Conservation (phyloP, 495 filamentous ascomycete genomes). For the Chaetomidium leptoderma region DNA sequence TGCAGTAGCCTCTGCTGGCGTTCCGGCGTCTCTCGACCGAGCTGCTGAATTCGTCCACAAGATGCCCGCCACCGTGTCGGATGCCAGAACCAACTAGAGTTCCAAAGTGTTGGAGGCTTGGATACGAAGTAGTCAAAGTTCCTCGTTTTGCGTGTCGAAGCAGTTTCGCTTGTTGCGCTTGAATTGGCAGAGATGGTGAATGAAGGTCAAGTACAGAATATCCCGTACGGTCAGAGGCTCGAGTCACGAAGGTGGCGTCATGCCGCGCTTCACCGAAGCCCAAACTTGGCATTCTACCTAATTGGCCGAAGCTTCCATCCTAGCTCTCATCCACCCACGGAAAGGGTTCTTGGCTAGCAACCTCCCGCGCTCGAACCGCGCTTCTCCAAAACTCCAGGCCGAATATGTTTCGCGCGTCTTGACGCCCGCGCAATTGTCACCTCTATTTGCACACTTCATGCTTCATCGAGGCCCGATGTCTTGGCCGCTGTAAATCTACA, state of each 20-base stretch:
- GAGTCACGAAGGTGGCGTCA: background rate
- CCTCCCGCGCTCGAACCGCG: too few species aligned
- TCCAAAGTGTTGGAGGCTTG: background rate
- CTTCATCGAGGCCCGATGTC: too few species aligned
- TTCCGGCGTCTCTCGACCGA: constrained; percentile 35
- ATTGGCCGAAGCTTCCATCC: background rate
- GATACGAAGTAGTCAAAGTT: too few species aligned
- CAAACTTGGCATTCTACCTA: background rate
- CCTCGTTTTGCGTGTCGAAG: background rate
- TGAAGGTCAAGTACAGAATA: too few species aligned
- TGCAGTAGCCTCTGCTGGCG: constrained; percentile 14
- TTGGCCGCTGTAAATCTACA: too few species aligned
- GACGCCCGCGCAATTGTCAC: too few species aligned
- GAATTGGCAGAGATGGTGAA: background rate
- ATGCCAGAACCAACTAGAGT: background rate
- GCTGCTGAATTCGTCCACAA: constrained; percentile 45
- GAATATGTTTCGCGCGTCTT: too few species aligned
- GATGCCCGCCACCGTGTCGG: constrained; percentile 44
- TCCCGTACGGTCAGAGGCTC: background rate
- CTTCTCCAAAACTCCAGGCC: too few species aligned
- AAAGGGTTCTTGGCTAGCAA: background rate
- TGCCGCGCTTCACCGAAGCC: background rate
- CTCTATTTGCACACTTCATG: too few species aligned
- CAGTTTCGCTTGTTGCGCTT: background rate
- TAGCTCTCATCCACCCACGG: background rate